Evolutionary conservation across 345 rosid genomes (phyloP), one percentile per base, ranked within the genome.

Genomic region (Cochlearia excelsa): DNA sequence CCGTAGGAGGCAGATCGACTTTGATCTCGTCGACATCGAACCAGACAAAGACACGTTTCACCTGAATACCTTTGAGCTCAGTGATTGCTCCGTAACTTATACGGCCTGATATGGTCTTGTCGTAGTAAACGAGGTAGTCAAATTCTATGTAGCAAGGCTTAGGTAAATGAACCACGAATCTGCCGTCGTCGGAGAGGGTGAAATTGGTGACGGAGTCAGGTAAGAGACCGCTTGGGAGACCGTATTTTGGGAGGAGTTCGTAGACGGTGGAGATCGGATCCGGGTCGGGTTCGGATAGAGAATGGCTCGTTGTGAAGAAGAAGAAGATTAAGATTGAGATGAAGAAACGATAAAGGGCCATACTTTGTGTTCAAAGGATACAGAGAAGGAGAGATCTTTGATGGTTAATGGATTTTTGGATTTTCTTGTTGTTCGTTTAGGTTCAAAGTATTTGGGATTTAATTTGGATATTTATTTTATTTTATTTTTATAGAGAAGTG

Each of bases 61-160:
- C 97, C 71, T 86, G 85, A 71, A 92, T 88, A 66, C 98, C 98
- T 55, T 86, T 49, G 59, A 92, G 75, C 26, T 78, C 74, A 3
- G 84, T 65, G 62, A 92, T 92, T 38, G 90, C 75, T 40, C 98
- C 97, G 53, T 83, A 84, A 23, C 82, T 58, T 57, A 92, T 80
- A 51, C 65, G 81, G 3, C 98, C 98, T 0, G 87, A 71, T 51
- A 92, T 76, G 23, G 66, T 77, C 66, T 70, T 61, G 1, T 84
- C 97, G 79, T 88, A 92, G 72, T 79, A 79, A 60, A 92, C 88
- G 77, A 83, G 81, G 81, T 86, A 92, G 10, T 86, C 98, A 57
- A 92, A 92, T 54, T 84, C 74, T 6, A 92, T 54, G 65, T 80
- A 75, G 51, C 98, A 92, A 5, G 86, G 68, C 5, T 68, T 59